Percentiles rank a stretch among this genome's conserved stretches.
phyloP scores from a whole-genome alignment of 2,329 filamentous ascomycete genomes.

The Capronia coronata region DNA sequence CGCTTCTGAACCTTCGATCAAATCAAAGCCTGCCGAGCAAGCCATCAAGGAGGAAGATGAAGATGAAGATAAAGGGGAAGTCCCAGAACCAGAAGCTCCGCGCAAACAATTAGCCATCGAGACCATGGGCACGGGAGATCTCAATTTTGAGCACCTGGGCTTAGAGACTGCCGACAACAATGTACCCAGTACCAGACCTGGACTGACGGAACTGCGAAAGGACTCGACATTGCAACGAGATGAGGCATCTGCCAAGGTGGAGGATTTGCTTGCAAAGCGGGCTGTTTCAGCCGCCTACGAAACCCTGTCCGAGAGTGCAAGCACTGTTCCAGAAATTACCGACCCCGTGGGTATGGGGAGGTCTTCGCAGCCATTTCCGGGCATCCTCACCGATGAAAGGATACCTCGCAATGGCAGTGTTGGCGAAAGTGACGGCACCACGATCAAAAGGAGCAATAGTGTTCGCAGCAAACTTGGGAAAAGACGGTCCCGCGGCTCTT shows the following conservation, averaged over 20 bases:
- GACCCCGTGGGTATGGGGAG: constrained; percentile 34
- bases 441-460: constrained; percentile 59
- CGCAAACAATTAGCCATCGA: constrained; percentile 72
- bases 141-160: constrained; percentile 83
- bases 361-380: constrained; percentile 22
- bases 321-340: constrained; percentile 33
- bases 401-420: constrained; percentile 62
- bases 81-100: constrained; percentile 35
- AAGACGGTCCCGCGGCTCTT: constrained; percentile 76
- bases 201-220: constrained; percentile 33
- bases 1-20: constrained; percentile 30
- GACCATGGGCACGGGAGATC: constrained; percentile 79
- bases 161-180: constrained; percentile 44
- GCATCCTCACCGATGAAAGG: constrained; percentile 47
- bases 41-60: constrained; percentile 31
- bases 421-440: constrained; percentile 54
- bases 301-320: constrained; percentile 40
- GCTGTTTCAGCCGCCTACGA: constrained; percentile 58
- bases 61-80: constrained; percentile 31
- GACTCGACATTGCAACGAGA: constrained; percentile 40
- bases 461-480: constrained; percentile 58
- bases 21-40: constrained; percentile 29
- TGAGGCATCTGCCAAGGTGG: constrained; percentile 50
- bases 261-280: constrained; percentile 53
- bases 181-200: constrained; percentile 32